Evolutionary conservation across 2,329 filamentous ascomycete species (phyloP).

Genomic region (Penicillium sp.): DNA sequence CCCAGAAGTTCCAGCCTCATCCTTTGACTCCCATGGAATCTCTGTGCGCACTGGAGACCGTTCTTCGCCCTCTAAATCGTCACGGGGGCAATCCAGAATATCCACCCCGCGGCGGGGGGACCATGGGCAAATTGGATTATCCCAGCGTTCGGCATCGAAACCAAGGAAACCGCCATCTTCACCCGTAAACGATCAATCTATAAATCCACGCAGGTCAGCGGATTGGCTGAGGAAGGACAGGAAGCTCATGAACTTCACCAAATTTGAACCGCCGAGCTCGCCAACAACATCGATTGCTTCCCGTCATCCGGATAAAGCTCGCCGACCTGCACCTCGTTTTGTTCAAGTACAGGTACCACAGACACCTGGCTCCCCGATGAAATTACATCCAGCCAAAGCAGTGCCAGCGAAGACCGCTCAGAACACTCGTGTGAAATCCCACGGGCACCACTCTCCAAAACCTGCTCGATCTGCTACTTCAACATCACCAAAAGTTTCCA

Average conservation of each 20-base stretch:
- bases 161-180: neutral
- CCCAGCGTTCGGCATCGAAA: slow-evolving; percentile 4
- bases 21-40: neutral
- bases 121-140: neutral
- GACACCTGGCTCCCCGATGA: slow-evolving; percentile 1
- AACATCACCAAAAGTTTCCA: neutral
- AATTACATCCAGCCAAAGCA: neutral
- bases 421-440: neutral
- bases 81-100: neutral
- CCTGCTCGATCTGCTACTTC: neutral
- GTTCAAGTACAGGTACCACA: slow-evolving; percentile 6
- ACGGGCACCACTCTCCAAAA: neutral
- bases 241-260: slow-evolving; percentile 28
- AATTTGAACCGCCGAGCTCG: slow-evolving; percentile 39
- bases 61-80: neutral
- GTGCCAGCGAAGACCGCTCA: neutral
- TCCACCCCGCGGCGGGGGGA: neutral
- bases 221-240: slow-evolving; percentile 35
- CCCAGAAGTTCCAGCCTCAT: neutral
- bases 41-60: neutral
- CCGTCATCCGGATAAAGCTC: slow-evolving; percentile 20
- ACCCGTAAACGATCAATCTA: slow-evolving; percentile 1
- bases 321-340: slow-evolving; percentile 1
- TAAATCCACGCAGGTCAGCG: neutral
- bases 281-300: slow-evolving; percentile 30